Evolutionary conservation across 257 asterid genomes (phyloP).

Genomic region (Solanum tacnaense): DNA sequence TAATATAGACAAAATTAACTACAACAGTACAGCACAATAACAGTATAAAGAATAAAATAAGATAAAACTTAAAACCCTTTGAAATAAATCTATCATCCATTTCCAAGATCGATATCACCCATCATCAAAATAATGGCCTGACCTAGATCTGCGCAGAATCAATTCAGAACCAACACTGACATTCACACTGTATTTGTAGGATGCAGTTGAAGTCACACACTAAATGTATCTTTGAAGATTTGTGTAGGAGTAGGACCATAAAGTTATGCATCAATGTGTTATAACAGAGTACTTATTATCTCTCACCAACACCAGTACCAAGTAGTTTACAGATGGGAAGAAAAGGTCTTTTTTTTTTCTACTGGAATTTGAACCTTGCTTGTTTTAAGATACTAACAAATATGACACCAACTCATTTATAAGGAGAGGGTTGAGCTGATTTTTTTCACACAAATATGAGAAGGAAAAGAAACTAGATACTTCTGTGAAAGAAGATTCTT

Average conservation of each 20-base stretch:
- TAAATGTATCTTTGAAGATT: neutral
- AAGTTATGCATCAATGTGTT: neutral
- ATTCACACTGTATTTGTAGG: neutral
- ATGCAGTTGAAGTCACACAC: neutral
- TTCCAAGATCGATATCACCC: neutral
- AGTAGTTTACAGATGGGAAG: neutral
- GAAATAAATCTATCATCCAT: neutral
- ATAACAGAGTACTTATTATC: neutral
- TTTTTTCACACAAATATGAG: neutral
- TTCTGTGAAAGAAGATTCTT: neutral
- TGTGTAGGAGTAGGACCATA: neutral
- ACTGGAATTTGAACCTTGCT: neutral
- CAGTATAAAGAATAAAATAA: neutral
- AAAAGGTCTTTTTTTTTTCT: neutral
- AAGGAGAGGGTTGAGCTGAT: neutral
- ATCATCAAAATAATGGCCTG: neutral
- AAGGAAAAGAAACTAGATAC: neutral
- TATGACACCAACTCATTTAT: neutral
- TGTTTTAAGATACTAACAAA: neutral
- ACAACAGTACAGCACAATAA: neutral
- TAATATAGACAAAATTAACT: neutral
- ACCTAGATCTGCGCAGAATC: neutral
- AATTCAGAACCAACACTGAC: neutral
- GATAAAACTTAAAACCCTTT: neutral
- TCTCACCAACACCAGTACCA: neutral